phyloP scores from a whole-genome alignment of 257 asterid species.

The Jaltomata sinuosa region DNA sequence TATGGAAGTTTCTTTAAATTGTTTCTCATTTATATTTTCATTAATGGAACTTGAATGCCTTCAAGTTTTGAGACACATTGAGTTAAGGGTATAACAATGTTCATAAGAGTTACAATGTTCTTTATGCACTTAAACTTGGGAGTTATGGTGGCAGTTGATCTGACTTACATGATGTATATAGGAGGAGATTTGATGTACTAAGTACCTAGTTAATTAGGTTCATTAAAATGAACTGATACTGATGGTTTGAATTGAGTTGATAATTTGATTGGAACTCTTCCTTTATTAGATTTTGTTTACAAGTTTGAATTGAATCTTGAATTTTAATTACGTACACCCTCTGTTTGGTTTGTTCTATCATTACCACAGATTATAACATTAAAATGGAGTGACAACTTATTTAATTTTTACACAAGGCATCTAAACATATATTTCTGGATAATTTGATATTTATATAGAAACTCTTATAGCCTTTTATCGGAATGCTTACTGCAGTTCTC shows the following conservation, averaged over 20 bases:
- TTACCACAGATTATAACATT: neutral
- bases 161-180: neutral
- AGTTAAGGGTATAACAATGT: neutral
- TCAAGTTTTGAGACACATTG: neutral
- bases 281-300: neutral
- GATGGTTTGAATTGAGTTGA: neutral
- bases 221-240: neutral
- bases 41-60: neutral
- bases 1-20: slow-evolving; percentile 3
- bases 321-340: neutral
- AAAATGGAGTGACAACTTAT: neutral
- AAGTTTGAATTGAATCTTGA: neutral
- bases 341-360: neutral
- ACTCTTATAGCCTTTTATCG: neutral
- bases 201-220: neutral
- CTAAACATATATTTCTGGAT: neutral
- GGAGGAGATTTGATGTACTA: neutral
- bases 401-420: neutral
- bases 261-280: neutral
- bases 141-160: neutral
- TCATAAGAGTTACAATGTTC: neutral
- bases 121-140: neutral
- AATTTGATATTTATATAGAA: neutral
- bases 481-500: neutral
- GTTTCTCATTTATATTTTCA: neutral